Evolutionary conservation across 345 rosid species (phyloP).

Genomic region (Hibiscus trionum): DNA sequence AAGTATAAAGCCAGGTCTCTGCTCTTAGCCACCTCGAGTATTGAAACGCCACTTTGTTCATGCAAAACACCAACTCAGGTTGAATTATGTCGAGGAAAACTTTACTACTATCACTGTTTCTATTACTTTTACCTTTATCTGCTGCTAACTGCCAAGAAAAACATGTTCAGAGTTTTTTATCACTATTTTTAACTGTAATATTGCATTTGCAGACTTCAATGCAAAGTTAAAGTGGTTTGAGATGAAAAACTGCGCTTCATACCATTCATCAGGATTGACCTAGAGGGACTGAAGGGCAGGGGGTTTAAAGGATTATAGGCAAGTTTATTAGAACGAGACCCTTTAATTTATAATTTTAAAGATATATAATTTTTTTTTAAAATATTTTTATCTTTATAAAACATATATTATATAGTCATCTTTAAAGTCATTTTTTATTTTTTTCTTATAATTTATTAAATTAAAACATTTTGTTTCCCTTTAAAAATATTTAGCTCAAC

Average conservation of each 20-base stretch:
- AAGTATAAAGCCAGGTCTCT: too few relatives aligned
- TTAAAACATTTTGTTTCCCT: too few relatives aligned
- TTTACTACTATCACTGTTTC: not conserved
- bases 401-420: too few relatives aligned
- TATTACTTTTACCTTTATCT: not conserved
- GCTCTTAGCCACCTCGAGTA: not conserved
- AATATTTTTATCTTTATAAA: too few relatives aligned
- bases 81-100: not conserved
- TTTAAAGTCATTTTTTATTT: too few relatives aligned
- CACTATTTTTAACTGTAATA: not conserved
- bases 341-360: too few relatives aligned
- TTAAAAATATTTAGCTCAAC: too few relatives aligned
- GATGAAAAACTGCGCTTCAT: not conserved
- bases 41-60: not conserved
- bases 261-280: not conserved
- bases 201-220: not conserved
- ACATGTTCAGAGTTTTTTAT: not conserved
- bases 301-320: too few relatives aligned
- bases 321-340: too few relatives aligned
- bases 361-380: too few relatives aligned
- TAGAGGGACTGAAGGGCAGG: too few relatives aligned
- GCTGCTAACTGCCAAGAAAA: not conserved
- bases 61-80: not conserved
- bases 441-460: too few relatives aligned
- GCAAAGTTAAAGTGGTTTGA: not conserved